Evolutionary conservation across 2,329 filamentous ascomycete genomes (phyloP).

Genomic region (Pseudomassariella vexata): DNA sequence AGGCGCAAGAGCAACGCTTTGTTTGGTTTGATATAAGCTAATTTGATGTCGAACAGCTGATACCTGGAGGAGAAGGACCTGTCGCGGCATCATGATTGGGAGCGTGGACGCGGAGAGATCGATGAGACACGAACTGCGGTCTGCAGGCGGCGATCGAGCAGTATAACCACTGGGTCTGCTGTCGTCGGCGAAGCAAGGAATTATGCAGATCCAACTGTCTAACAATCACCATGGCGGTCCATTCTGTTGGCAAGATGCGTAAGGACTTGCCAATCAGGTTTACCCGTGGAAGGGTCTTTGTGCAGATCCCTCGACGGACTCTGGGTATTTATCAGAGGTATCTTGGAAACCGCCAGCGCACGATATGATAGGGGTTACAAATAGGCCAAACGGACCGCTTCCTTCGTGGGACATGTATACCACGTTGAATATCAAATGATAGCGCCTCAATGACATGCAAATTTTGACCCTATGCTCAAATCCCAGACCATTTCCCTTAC

Average conservation of each 20-base stretch:
- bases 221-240: too few species aligned
- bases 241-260: too few species aligned
- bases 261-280: too few species aligned
- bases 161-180: too few species aligned
- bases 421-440: background rate
- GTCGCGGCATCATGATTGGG: constrained; percentile 27
- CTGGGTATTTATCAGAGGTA: too few species aligned
- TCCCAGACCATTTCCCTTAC: background rate
- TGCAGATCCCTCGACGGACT: too few species aligned
- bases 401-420: constrained; percentile 3
- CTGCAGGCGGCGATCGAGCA: too few species aligned
- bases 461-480: constrained; percentile 2
- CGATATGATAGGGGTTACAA: background rate
- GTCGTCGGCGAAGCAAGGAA: too few species aligned
- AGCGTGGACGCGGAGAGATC: background rate
- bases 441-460: background rate
- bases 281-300: too few species aligned
- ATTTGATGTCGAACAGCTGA: constrained; percentile 49
- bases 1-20: too few species aligned
- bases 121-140: background rate
- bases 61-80: constrained; percentile 72
- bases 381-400: constrained; percentile 1
- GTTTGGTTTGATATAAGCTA: background rate
- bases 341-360: too few species aligned
- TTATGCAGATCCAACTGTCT: too few species aligned